Base-by-base conservation (phyloP, 2,329 filamentous ascomycete species). In the Acephala macrosclerotiorum region DNA sequence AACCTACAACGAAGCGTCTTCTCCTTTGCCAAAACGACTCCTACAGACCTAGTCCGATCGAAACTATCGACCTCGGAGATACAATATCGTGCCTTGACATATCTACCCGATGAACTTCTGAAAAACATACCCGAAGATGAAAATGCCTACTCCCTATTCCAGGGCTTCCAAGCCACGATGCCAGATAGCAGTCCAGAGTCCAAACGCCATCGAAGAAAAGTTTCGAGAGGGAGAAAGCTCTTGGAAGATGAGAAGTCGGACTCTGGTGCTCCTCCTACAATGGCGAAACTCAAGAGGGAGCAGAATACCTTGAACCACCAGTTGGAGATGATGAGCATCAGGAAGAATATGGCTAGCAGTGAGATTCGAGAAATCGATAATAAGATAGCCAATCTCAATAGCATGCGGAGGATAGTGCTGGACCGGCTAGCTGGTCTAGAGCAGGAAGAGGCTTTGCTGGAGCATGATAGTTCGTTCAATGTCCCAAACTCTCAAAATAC, bases 311-410 rank as follows among this genome's bases (percentile, higher is more conserved):
- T 97, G 81, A 90, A 91, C 81, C 94, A 96, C 78, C 88, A 93
- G 71, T 83, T 99, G 72, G 94, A 98, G 75, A 92, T 97, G 87
- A 89, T 98, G 81, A 87, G 91, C 3, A 89, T 98, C 68, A 88
- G 96, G 66, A 99, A 99, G 80, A 97, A 96, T 76, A 97, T 99
- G 95, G 95, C 94, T 72, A 96, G 93, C 74, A 92, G 93, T 69
- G 96, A 99, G 79, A 98, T 99, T 66, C 89, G 89, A 66, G 96
- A 99, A 75, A 97, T 99, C 67, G 96, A 99, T 80, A 94, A 91
- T 80, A 99, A 98, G 80, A 95, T 99, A 69, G 88, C 93, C 67
- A 98, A 98, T 78, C 83, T 99, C 62, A 91, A 93, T 72, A 93
- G 89, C 68, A 97, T 98, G 93, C 90, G 96, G 71, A 91, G 90